Base-by-base conservation (phyloP, 2,329 filamentous ascomycete species). In the Chaetomium globosum region DNA sequence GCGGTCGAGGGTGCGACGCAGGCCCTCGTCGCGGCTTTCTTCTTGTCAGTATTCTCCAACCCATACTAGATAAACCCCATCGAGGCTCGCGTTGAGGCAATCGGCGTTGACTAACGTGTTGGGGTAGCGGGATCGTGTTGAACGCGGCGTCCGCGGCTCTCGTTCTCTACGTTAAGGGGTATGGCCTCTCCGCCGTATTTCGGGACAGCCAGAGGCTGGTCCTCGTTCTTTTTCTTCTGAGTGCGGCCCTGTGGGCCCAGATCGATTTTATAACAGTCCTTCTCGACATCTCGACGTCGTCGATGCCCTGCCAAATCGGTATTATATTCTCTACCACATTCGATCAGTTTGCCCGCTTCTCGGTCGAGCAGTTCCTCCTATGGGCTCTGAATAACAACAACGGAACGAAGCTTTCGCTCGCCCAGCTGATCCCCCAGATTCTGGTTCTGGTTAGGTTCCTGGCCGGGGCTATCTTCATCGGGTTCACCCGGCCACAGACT, bases 141-240 rank as follows among this genome's bases (percentile, higher is more conserved):
- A 82, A 82, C 72, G 81, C 83, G 61, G 81, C 83, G 33, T 78
- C 80, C 58, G 78, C 77, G 53, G 78, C 80, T 59, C 75, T 81
- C 69, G 76, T 82, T 74, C 77, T 83, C 70, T 77, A 80, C 67
- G 69, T 77, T 68, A 82, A 77, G 72, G 80, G 80, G 69, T 78
- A 83, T 78, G 78, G 80, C 73, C 79, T 78, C 66, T 75, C 80
- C 65, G 75, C 80, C 49, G 75, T 85, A 66, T 79, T 84, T 73
- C 80, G 82, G 75, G 83, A 86, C 77, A 82, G 83, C 77, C 80
- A 82, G 83, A 86, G 85, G 84, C 85, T 87, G 84, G 84, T 81
- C 83, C 84, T 87, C 83, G 76, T 81, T 72, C 75, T 78, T 69
- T 86, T 86, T 73, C 79, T 86, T 71, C 67, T 80, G 30, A 78